Evolutionary conservation across 345 rosid species (phyloP), one percentile per base, ranked within the genome.

Genomic region (Microcos paniculata): DNA sequence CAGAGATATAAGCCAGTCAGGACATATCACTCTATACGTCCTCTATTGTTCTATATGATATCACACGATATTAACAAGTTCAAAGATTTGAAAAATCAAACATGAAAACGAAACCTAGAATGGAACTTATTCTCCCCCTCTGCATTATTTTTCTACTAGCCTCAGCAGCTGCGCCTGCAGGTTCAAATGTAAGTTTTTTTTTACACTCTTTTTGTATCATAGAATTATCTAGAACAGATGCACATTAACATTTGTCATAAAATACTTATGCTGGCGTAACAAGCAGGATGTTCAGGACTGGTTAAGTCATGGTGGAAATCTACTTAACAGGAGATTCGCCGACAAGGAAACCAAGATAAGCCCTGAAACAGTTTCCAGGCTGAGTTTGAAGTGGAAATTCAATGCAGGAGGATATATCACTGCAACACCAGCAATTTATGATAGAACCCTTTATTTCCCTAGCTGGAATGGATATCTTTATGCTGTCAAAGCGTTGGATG

Each of bases 391-490:
- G 46, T 89, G 90, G 89, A 74, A 57, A 14, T 87, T 89, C 72
- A 21, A 76, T 0, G 85, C 89, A 5, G 90, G 92, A 16, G 80
- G 69, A 46, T 84, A 87, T 74, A 87, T 82, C 24, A 52, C 83
- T 2, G 88, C 84, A 65, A 87, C 89, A 24, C 88, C 88, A 0
- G 88, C 92, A 21, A 16, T 87, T 8, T 78, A 78, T 8, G 13
- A 74, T 1, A 83, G 85, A 15, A 79, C 71, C 1, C 83, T 85
- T 21, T 87, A 85, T 61, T 85, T 87, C 67, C 90, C 90, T 4
- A 79, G 84, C 16, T 89, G 89, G 90, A 85, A 89, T 68, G 89
- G 88, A 8, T 79, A 62, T 46, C 15, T 89, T 49, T 84, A 82
- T 58, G 90, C 92, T 0, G 82, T 88, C 19, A 79, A 76, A 14